Base-by-base conservation (phyloP, 2,329 filamentous ascomycete species). In the Phialophora tarda region DNA sequence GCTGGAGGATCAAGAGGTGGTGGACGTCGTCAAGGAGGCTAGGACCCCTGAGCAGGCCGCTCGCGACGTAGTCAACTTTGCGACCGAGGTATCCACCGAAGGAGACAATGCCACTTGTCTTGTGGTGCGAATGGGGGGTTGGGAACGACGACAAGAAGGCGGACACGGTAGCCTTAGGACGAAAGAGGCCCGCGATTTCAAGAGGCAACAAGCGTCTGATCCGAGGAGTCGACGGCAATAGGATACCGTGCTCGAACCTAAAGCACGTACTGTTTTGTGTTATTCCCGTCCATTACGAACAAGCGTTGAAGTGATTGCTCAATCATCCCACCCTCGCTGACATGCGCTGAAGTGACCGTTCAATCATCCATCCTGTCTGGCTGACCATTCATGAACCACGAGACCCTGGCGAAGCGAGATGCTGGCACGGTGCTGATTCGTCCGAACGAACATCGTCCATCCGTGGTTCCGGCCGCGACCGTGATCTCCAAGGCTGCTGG, bases 21-120 rank as follows among this genome's bases (percentile, higher is more conserved):
- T 97, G 32, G 95, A 99, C 76, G 88, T 98, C 34, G 85, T 98
- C 74, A 83, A 98, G 78, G 95, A 99, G 79, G 91, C 93, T 4
- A 89, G 85, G 75, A 98, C 94, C 0, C 95, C 95, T 0, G 94
- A 97, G 72, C 88, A 96, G 76, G 95, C 89, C 2, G 88, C 92
- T 1, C 85, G 84, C 65, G 88, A 89, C 68, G 86, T 99, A 7
- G 92, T 97, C 30, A 87, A 87, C 63, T 97, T 95, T 78, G 93
- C 94, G 0, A 95, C 91, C 0, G 95, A 98, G 79, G 91, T 97
- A 3, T 89, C 86, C 28, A 82, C 76, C 2, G 83, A 86, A 55
- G 86, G 84, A 1, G 87, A 89, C 72, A 89, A 89, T 77, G 85
- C 86, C 3, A 89, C 87, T 14, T 86, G 85, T 57, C 76, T 89